Base-by-base conservation (phyloP, 306 rosid genomes). In the Hippophae tibetana region DNA sequence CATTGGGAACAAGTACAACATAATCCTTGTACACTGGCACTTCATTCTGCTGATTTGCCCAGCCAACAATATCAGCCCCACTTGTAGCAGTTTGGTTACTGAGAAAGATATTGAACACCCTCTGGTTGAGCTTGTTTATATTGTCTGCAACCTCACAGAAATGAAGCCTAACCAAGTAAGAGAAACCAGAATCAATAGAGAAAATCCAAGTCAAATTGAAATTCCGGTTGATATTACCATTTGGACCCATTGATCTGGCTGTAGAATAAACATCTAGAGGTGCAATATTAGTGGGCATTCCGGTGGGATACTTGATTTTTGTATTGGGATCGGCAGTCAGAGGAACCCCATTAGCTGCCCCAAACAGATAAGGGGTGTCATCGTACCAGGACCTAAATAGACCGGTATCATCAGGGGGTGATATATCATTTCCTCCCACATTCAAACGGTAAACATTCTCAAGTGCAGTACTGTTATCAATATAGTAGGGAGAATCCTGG, bases 241-340 rank as follows among this genome's bases (percentile, higher is more conserved):
- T 7, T 1, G 97, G 95, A 14, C 97, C 99, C 97, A 92, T 92
- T 6, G 97, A 58, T 81, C 99, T 85, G 47, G 94, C 81, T 9
- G 99, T 88, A 10, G 54, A 13, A 64, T 92, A 92, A 49, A 92
- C 89, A 77, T 84, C 68, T 1, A 4, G 7, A 0, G 97, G 99
- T 26, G 96, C 99, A 65, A 84, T 58, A 75, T 75, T 88, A 42
- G 52, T 61, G 6, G 86, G 97, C 3, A 72, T 78, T 1, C 2
- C 45, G 0, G 54, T 43, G 9, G 87, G 81, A 63, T 83, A 86
- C 13, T 11, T 46, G 52, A 88, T 47, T n/a, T 70, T 80, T 47
- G 74, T 67, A 23, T 54, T 62, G 10, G 78, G 73, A 65, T 92
- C 94, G 54, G 79, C 77, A 43, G 75, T 52, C 68, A 47, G 68